Evolutionary conservation across 768 basidiomycete species (phyloP), one percentile per base, ranked within the genome.

Genomic region (Amanita rubescens): DNA sequence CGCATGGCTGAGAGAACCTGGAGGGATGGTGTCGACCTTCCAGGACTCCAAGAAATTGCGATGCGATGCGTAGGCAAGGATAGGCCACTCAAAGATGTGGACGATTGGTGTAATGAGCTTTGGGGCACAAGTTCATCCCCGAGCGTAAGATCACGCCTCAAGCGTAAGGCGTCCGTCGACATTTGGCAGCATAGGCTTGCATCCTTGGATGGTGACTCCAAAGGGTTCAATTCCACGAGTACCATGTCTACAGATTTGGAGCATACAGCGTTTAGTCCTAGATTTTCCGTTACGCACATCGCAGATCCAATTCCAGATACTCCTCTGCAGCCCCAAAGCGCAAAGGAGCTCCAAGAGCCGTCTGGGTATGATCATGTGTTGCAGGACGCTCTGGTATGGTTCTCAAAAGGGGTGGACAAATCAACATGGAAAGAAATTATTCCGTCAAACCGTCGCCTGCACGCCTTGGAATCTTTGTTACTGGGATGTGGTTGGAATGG

Each of bases 1-100:
- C 79, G 84, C 6, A 60, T 70, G 0, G 66, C 63, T 20, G 87
- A 91, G 55, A 78, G 91, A 15, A 63, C 69, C n/a, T 90, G 87
- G 84, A 68, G 63, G 32, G 80, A 84, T 32, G 76, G 76, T 17
- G 60, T 76, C 27, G 69, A 72, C 20, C 68, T 84, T 3, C 66
- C 74, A 19, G 71, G 73, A 17, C 65, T 86, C 12, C 78, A 85
- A 54, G 63, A 65, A 2, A 74, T 83, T 53, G 87, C 85, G 0
- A 74, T 72, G 22, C 70, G 74, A 14, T 71, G 72, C 1, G 69
- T 81, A 8, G 84, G 85, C 3, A 73, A 73, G 46, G 84, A 85
- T 52, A 59, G 68, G 17, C 63, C 66, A 4, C 62, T 73, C 27
- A 81, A 84, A 56, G 76, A 78, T 42, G 63, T 77, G 15, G 73